These are phyloP conservation scores for Fusarium illudens DNA, from an alignment of 2,329 filamentous ascomycete species.

Conservation along the genomic window DNA sequence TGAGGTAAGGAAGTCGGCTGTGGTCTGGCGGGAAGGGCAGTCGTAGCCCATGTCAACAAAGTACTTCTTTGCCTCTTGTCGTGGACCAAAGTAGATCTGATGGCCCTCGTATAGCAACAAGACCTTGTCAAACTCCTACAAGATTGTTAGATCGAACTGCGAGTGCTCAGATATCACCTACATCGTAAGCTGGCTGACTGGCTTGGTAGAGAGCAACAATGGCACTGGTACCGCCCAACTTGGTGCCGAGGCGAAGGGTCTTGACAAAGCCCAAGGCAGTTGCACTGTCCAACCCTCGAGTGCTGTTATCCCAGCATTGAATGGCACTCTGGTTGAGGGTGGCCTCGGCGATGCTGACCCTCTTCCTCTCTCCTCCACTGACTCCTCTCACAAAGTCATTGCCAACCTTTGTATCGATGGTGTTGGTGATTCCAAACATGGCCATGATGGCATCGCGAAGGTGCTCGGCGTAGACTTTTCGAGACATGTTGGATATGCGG, in stretches of 20 bases:
- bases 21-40: conserved; percentile 63
- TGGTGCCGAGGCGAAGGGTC: conserved; percentile 58
- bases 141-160: background rate
- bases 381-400: conserved; percentile 75
- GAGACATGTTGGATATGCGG: conserved; percentile 4
- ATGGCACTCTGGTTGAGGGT: conserved; percentile 59
- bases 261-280: conserved; percentile 35
- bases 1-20: conserved; percentile 73
- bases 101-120: conserved; percentile 72
- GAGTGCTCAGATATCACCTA: conserved; percentile 33
- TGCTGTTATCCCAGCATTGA: conserved; percentile 43
- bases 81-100: conserved; percentile 60
- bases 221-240: conserved; percentile 64
- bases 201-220: conserved; percentile 72
- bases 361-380: conserved; percentile 78
- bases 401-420: conserved; percentile 74
- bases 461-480: conserved; percentile 47
- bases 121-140: conserved; percentile 68
- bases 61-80: conserved; percentile 32
- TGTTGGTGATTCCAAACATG: conserved; percentile 77
- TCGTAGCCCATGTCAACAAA: conserved; percentile 60
- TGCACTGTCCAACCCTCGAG: conserved; percentile 38
- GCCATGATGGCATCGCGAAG: conserved; percentile 44
- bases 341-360: conserved; percentile 79
- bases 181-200: conserved; percentile 46